Base-by-base conservation (phyloP, 2,329 filamentous ascomycete species). In the Xylariaceae sp. region DNA sequence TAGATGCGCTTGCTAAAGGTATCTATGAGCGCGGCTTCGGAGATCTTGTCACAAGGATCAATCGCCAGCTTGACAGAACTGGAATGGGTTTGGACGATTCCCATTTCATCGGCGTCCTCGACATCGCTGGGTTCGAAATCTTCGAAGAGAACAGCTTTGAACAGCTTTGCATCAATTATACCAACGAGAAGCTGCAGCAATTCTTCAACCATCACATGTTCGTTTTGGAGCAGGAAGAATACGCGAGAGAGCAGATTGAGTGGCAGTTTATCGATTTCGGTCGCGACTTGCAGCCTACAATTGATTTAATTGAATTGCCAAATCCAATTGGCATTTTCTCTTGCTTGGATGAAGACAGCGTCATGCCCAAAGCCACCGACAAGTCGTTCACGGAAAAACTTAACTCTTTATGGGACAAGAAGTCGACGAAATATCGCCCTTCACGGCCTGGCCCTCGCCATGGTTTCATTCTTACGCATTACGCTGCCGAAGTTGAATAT, bases 161-260 rank as follows among this genome's bases (percentile, higher is more conserved):
- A 72, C 94, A 99, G 72, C 82, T 99, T 5, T 99, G 94, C 77
- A 99, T 99, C 81, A 99, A 99, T 74, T 99, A 99, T 74, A 97
- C 95, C 57, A 99, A 99, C 74, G 94, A 99, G 73, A 99, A 97
- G 72, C 84, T 99, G 6, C 94, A 99, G 68, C 94, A 99, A 64
- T 99, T 99, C 73, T 99, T 99, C 82, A 99, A 99, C 67, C 94
- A 99, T 70, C 95, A 99, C 77, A 99, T 99, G 94, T 99, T 99
- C 68, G 94, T 99, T 8, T 80, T 99, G 6, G 94, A 99, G 70
- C 94, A 99, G 68, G 94, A 99, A 72, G 94, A 99, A 71, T 99
- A 99, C 71, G 92, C 94, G 7, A 81, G 93, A 41, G 94, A 99
- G 70, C 91, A 97, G 72, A 99, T 99, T 63, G 94, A 99, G 74